Base-by-base conservation (phyloP, 2,329 filamentous ascomycete species). In the Aspergillus hortae region DNA sequence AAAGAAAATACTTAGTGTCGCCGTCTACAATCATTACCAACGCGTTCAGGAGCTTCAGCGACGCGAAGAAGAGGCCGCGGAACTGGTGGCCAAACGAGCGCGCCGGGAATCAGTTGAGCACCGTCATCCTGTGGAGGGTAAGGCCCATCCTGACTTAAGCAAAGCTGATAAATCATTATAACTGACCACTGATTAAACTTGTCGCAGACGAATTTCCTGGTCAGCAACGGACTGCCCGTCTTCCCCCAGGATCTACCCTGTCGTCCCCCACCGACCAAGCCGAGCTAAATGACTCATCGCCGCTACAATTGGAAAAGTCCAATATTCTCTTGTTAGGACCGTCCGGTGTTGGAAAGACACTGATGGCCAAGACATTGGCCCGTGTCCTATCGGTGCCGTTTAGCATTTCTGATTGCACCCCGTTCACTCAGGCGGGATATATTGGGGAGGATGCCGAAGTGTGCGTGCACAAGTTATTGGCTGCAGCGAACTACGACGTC, bases 371-470 rank as follows among this genome's bases (percentile, higher is more conserved):
- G 71, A 97, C 92, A 0, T 76, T 97, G 36, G 94, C 92, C 60
- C 87, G 91, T 64, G 87, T 94, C 48, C 82, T 99, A n/a, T 92
- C 94, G 55, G 91, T 97, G 0, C 94, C 94, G 0, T 95, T 96
- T 66, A 91, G 89, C 56, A 96, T 96, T 72, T 92, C 90, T 55
- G 92, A 97, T 71, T 97, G 92, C 71, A 96, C 94, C 46, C 89
- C 92, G 5, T 91, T 97, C 58, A 97, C 92, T 0, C 92, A 96
- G 73, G 92, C 92, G 4, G 92, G 94, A 23, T 99, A 99, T 64
- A 96, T 99, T 60, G 94, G 94, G 27, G 92, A 97, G 67, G 94
- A 99, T 67, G 92, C 92, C n/a, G 94, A 99, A 67, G 87, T 90
- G 0, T 96, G 92, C 62, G 90, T 99, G 38, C 90, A 96, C 65